Base-by-base conservation (phyloP, 2,329 filamentous ascomycete species). In the Aspergillus chevalieri region DNA sequence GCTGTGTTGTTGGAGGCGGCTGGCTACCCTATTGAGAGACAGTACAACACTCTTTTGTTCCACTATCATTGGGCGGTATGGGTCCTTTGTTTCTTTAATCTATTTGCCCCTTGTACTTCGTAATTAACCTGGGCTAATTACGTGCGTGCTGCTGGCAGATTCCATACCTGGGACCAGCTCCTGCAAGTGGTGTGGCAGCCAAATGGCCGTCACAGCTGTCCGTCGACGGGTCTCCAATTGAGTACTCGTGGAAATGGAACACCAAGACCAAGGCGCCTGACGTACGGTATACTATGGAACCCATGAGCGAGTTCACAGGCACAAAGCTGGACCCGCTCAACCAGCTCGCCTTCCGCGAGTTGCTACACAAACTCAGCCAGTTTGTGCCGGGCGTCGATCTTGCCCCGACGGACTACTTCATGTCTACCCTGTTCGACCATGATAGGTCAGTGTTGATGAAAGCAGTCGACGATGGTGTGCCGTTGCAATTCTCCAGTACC, bases 181-280 rank as follows among this genome's bases (percentile, higher is more conserved):
- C 34, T n/a, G 15, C 34, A 17, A n/a, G 14, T 36, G 34, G 8
- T n/a, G 14, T n/a, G 6, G 3, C 9, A 26, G 17, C 47, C 33
- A 34, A 30, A 15, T 53, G 33, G 33, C 45, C 17, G 15, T 48
- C 45, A 19, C 45, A 47, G 26, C n/a, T 53, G 4, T 38, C 48
- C 3, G 33, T 41, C 17, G 55, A 58, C 24, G 53, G 53, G 1
- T 47, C 45, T 2, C 57, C 57, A 3, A 43, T 57, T 8, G 55
- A 58, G 24, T 57, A 57, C 45, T 53, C 46, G 2, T 59, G 55
- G 55, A 56, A 55, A 34, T 59, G 57, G 57, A 52, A 56, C 34
- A 53, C 46, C 1, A 10, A 30, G 7, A 33, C 19, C n/a, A 41
- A 7, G 4, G 12, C 15, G 2, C 63, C 48, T 53, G 46, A 51